Evolutionary conservation across 192 early-diverging fungal species (phyloP).

Genomic region (Coemansia sp.): DNA sequence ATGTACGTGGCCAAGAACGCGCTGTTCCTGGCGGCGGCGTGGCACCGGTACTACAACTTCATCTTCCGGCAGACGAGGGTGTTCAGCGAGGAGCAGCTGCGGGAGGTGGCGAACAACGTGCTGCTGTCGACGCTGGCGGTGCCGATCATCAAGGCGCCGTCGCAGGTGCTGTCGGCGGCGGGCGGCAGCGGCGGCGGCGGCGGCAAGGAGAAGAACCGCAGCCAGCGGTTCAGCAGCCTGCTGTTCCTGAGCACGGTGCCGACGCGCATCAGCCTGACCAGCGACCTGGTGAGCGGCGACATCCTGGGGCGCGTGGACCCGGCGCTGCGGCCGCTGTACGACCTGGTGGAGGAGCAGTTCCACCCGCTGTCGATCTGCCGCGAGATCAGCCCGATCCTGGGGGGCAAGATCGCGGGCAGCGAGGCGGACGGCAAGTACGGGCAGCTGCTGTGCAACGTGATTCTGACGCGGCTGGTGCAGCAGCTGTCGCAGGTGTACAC

Average conservation of each 20-base stretch:
- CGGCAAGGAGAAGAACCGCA: conserved; percentile 73
- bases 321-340: conserved; percentile 89
- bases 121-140: conserved; percentile 93
- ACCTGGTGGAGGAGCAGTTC: conserved; percentile 97
- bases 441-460: conserved; percentile 90
- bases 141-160: conserved; percentile 88
- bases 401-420: conserved; percentile 61
- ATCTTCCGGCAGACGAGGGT: conserved; percentile 77
- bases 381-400: conserved; percentile 89
- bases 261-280: conserved; percentile 85
- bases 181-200: conserved; percentile 25
- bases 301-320: conserved; percentile 82
- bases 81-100: conserved; percentile 82
- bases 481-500: conserved; percentile 99
- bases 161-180: conserved; percentile 66
- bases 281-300: conserved; percentile 84
- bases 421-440: conserved; percentile 85
- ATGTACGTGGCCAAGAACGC: conserved; percentile 97
- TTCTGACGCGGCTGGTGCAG: conserved; percentile 96
- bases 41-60: conserved; percentile 85
- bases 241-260: conserved; percentile 82
- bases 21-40: conserved; percentile 96
- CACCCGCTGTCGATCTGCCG: conserved; percentile 98
- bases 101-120: conserved; percentile 86
- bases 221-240: conserved; percentile 78